phyloP scores from a whole-genome alignment of 768 basidiomycete genomes.

The Xanthoconium stramineum region DNA sequence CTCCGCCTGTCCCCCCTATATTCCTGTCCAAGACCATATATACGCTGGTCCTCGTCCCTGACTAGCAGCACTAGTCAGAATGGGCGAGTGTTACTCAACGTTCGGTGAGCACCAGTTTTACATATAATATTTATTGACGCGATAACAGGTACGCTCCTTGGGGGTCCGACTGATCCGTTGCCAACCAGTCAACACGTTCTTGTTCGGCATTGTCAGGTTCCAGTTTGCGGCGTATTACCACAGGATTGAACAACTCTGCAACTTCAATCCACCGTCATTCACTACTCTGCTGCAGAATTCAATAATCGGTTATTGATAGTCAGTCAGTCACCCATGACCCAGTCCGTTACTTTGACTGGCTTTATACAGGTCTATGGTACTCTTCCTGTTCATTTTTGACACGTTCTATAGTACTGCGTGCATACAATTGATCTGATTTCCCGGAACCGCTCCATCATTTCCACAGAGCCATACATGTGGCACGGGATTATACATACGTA shows the following conservation, averaged over 20 bases:
- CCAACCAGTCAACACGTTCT: conserved; percentile 16
- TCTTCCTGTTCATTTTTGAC: conserved; percentile 18
- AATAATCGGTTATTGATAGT: conserved; percentile 12
- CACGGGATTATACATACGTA: conserved; percentile 16
- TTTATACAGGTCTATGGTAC: conserved; percentile 12
- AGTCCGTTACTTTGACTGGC: background rate
- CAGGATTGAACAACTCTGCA: background rate
- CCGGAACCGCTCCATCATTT: background rate
- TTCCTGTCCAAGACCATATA: no score
- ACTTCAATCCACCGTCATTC: background rate
- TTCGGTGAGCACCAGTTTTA: background rate
- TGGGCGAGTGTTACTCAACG: background rate
- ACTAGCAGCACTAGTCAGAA: background rate
- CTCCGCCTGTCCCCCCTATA: no score
- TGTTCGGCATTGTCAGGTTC: conserved; percentile 42
- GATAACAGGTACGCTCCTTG: conserved; percentile 6
- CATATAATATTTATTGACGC: background rate
- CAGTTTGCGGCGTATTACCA: conserved; percentile 38
- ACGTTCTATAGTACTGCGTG: conserved; percentile 20
- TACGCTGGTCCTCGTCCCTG: no score
- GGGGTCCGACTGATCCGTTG: no score
- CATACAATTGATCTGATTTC: background rate
- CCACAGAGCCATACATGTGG: conserved; percentile 9
- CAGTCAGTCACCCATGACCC: background rate
- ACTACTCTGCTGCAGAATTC: conserved; percentile 2